phyloP scores from a whole-genome alignment of 1,139 yeast genomes.

The Debaryomycetaceae sp. region DNA sequence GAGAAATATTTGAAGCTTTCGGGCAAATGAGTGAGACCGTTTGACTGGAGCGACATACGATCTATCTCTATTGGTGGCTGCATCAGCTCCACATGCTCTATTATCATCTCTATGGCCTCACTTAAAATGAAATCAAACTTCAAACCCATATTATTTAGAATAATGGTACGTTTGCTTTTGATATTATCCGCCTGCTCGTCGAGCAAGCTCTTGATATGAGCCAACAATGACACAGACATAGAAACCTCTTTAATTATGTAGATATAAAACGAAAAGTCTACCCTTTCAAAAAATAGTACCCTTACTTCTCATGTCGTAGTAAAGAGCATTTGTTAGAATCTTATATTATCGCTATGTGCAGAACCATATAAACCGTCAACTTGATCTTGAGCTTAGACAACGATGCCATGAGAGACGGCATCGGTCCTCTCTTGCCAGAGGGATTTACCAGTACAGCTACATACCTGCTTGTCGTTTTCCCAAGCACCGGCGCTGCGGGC shows the following conservation, averaged over 20 bases:
- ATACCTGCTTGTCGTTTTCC: slow-evolving; percentile 92
- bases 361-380: not conserved
- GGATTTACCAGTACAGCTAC: slow-evolving; percentile 93
- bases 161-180: slow-evolving; percentile 18
- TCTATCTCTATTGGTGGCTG: slow-evolving; percentile 43
- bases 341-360: not conserved
- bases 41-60: slow-evolving; percentile 52
- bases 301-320: not conserved
- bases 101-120: slow-evolving; percentile 24
- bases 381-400: not conserved
- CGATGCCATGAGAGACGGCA: slow-evolving; percentile 56
- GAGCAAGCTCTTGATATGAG: slow-evolving; percentile 13
- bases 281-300: not conserved
- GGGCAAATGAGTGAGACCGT: slow-evolving; percentile 49
- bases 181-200: slow-evolving; percentile 25
- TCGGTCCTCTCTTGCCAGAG: slow-evolving; percentile 92
- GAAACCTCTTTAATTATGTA: not conserved
- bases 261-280: not conserved
- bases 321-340: not conserved
- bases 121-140: slow-evolving; percentile 7
- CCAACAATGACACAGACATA: slow-evolving; percentile 11
- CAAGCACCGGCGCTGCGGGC: slow-evolving; percentile 97
- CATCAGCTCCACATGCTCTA: slow-evolving; percentile 21
- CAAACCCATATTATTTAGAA: slow-evolving; percentile 13
- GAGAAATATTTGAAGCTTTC: slow-evolving; percentile 42